These are phyloP conservation scores for Metschnikowia bowlesiae DNA, from an alignment of 805 yeast species.

Conservation along the genomic window DNA sequence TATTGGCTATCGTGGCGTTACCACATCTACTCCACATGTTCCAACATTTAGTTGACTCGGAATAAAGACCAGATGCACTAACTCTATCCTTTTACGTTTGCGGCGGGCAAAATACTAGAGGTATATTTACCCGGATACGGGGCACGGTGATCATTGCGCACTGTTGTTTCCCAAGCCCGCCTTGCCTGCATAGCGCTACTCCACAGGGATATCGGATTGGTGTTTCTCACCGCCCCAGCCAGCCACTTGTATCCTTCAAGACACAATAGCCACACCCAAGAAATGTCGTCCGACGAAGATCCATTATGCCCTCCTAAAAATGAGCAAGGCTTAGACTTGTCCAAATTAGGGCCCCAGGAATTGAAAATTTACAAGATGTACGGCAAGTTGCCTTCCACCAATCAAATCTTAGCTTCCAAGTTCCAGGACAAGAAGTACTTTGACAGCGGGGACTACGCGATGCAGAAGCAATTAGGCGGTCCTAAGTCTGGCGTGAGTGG, in stretches of 20 bases:
- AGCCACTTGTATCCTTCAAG: not conserved
- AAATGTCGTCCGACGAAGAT: conserved; percentile 39
- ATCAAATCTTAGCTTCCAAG: conserved; percentile 69
- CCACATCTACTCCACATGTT: conserved; percentile 1
- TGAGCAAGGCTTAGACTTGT: conserved; percentile 46
- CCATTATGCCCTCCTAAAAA: conserved; percentile 48
- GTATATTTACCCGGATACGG: too few relatives aligned
- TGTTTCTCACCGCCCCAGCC: conserved; percentile 5
- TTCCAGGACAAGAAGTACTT: conserved; percentile 86
- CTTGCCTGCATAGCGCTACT: conserved; percentile 3
- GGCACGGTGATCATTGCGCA: not conserved
- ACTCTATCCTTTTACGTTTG: not conserved
- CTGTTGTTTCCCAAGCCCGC: not conserved
- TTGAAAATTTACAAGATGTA: conserved; percentile 71
- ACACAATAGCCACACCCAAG: not conserved
- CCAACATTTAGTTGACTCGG: not conserved
- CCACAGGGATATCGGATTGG: conserved; percentile 3
- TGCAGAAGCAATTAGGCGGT: conserved; percentile 49
- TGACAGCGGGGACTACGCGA: conserved; percentile 92
- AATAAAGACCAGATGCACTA: not conserved
- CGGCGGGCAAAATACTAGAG: not conserved
- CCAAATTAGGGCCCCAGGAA: conserved; percentile 72
- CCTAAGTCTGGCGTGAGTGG: conserved; percentile 30
- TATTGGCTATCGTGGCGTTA: conserved; percentile 7
- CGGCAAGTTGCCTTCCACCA: conserved; percentile 79